Conservation (phyloP, 495 filamentous ascomycete genomes). For the Aspergillus conjunctus region DNA sequence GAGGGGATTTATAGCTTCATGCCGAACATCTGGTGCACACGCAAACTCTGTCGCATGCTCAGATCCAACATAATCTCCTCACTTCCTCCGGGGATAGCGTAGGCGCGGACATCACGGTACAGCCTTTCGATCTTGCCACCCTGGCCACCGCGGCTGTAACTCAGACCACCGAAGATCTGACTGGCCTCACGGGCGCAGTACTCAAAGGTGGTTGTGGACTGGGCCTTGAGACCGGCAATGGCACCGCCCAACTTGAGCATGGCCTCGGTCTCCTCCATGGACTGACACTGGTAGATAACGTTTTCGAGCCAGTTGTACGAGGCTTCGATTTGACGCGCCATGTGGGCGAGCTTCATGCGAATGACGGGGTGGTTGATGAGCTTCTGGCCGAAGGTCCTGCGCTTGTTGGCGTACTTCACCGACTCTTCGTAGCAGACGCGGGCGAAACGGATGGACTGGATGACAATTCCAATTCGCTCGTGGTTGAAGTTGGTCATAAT, state of each 20-base stretch:
- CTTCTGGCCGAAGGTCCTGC: constrained; percentile 90
- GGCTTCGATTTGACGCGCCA: constrained; percentile 97
- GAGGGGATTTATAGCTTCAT: constrained; percentile 79
- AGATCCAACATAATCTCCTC: constrained; percentile 99
- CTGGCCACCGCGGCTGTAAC: constrained; percentile 90
- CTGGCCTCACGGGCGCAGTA: constrained; percentile 95
- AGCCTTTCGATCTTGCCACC: constrained; percentile 94
- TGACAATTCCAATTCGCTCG: constrained; percentile 97
- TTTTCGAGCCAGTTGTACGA: constrained; percentile 98
- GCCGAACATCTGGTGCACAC: constrained; percentile 85
- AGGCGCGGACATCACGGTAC: constrained; percentile 95
- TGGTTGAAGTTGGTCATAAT: constrained; percentile 99
- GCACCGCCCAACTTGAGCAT: constrained; percentile 95
- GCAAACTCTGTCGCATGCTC: constrained; percentile 89
- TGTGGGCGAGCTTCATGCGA: constrained; percentile 94
- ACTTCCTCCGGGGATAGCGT: constrained; percentile 93
- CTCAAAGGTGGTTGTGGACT: constrained; percentile 90
- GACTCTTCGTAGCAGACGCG: constrained; percentile 97
- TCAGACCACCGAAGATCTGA: constrained; percentile 96
- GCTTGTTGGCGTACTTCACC: constrained; percentile 95
- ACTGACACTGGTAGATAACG: constrained; percentile 85
- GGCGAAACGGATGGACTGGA: constrained; percentile 92
- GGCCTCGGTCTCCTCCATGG: constrained; percentile 92
- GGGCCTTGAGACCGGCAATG: constrained; percentile 92
- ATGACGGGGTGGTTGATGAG: constrained; percentile 97